Percentiles rank a stretch among this genome's conserved stretches.
These are phyloP conservation scores for Boletus edulis DNA, from an alignment of 768 basidiomycete genomes.

Conservation along the genomic window DNA sequence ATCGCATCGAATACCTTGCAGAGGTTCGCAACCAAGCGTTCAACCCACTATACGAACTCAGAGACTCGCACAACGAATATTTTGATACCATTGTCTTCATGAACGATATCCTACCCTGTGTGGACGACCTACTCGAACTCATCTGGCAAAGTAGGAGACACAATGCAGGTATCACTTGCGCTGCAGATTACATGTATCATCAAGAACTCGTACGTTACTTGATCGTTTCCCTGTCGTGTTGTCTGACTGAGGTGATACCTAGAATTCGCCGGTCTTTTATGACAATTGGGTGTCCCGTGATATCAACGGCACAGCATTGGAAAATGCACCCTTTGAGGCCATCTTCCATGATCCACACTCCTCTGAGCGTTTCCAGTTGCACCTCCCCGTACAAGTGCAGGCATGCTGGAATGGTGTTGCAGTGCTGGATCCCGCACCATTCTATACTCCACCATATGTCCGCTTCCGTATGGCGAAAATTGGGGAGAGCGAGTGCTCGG, in stretches of 20 bases:
- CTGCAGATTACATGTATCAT: constrained; percentile 99
- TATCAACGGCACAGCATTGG: constrained; percentile 97
- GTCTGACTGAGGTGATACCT: not conserved
- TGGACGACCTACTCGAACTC: constrained; percentile 96
- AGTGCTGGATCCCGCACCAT: constrained; percentile 90
- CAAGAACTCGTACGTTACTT: constrained; percentile 70
- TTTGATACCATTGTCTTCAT: constrained; percentile 98
- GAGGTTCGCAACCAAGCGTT: constrained; percentile 99
- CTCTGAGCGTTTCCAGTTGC: constrained; percentile 79
- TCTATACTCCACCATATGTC: constrained; percentile 89
- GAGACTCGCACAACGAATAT: constrained; percentile 88
- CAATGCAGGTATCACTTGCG: constrained; percentile 98
- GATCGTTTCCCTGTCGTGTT: not conserved
- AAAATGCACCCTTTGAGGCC: constrained; percentile 94
- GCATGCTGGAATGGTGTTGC: constrained; percentile 99
- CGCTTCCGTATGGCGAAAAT: constrained; percentile 95
- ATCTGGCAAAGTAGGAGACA: constrained; percentile 92
- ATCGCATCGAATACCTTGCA: constrained; percentile 99
- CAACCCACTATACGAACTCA: constrained; percentile 89
- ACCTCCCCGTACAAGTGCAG: constrained; percentile 95
- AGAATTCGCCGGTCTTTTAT: constrained; percentile 92
- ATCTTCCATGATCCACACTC: constrained; percentile 87
- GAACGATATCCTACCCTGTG: constrained; percentile 98
- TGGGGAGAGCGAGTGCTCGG: constrained; percentile 87
- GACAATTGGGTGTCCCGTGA: constrained; percentile 99